Conservation (phyloP, 176 grass and related monocot genomes). For the Avena sativa region DNA sequence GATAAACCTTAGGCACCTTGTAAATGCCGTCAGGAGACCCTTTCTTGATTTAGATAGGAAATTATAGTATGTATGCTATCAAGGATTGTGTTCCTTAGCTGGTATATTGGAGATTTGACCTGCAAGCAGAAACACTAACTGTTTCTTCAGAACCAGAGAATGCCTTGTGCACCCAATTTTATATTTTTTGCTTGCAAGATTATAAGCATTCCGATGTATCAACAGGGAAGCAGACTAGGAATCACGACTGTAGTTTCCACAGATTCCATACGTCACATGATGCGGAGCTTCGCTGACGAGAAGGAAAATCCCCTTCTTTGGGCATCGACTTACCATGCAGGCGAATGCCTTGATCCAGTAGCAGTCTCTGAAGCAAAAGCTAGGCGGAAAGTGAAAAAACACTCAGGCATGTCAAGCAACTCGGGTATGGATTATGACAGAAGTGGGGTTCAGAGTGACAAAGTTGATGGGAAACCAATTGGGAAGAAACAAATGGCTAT, state of each 20-base stretch:
- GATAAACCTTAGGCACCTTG: background rate
- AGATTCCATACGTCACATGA: slow-evolving; percentile 97
- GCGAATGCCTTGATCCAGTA: slow-evolving; percentile 83
- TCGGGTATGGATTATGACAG: slow-evolving; percentile 42
- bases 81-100: background rate
- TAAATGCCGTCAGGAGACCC: background rate
- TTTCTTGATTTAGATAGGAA: background rate
- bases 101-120: background rate
- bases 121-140: background rate
- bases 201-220: slow-evolving; percentile 28
- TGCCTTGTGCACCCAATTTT: background rate
- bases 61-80: background rate
- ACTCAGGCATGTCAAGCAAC: slow-evolving; percentile 39
- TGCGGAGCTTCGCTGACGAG: slow-evolving; percentile 91
- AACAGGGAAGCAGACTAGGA: slow-evolving; percentile 87
- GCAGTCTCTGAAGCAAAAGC: slow-evolving; percentile 85
- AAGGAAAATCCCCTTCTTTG: slow-evolving; percentile 94
- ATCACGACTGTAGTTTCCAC: slow-evolving; percentile 93
- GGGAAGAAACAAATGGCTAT: slow-evolving; percentile 93
- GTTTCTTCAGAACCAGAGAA: slow-evolving; percentile 7
- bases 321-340: slow-evolving; percentile 96
- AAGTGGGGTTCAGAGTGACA: slow-evolving; percentile 41
- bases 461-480: slow-evolving; percentile 55
- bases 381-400: slow-evolving; percentile 75
- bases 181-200: background rate